Evolutionary conservation across 148 eudicot species (phyloP).

Genomic region (Tetragonia tetragonoides): DNA sequence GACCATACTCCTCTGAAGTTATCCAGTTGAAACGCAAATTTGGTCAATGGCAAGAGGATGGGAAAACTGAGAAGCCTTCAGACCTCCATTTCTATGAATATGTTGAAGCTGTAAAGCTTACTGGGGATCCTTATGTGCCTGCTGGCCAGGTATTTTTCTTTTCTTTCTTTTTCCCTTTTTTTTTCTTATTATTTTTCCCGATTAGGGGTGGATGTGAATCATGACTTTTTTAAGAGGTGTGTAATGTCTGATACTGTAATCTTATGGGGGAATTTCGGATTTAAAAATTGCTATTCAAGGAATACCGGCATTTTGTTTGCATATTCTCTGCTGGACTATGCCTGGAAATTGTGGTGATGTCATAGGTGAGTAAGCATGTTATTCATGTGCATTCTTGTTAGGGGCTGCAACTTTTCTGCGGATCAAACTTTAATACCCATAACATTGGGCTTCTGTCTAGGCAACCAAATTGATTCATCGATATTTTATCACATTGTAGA

Average conservation of each 20-base stretch:
- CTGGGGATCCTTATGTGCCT: constrained; percentile 97
- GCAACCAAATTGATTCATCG: not conserved
- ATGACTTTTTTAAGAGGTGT: not conserved
- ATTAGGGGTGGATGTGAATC: not conserved
- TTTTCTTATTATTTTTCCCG: not conserved
- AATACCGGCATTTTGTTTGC: not conserved
- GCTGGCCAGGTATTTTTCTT: constrained; percentile 77
- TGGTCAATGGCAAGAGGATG: constrained; percentile 91
- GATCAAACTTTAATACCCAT: not conserved
- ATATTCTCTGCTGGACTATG: not conserved
- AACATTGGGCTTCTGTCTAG: not conserved
- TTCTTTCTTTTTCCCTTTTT: not conserved
- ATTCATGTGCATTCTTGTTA: not conserved
- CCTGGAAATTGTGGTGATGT: not conserved
- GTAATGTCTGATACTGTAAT: not conserved
- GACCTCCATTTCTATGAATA: constrained; percentile 90
- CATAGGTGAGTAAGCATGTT: not conserved
- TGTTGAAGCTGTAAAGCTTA: constrained; percentile 90
- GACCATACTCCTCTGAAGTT: constrained; percentile 75
- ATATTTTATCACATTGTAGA: not conserved
- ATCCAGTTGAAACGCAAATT: constrained; percentile 81
- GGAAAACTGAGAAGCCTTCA: constrained; percentile 38
- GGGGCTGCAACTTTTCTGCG: not conserved
- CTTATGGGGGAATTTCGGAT: not conserved
- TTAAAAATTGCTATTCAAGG: not conserved